Base-by-base conservation (phyloP, 1,139 yeast genomes). In the Chernovozyma aurita region DNA sequence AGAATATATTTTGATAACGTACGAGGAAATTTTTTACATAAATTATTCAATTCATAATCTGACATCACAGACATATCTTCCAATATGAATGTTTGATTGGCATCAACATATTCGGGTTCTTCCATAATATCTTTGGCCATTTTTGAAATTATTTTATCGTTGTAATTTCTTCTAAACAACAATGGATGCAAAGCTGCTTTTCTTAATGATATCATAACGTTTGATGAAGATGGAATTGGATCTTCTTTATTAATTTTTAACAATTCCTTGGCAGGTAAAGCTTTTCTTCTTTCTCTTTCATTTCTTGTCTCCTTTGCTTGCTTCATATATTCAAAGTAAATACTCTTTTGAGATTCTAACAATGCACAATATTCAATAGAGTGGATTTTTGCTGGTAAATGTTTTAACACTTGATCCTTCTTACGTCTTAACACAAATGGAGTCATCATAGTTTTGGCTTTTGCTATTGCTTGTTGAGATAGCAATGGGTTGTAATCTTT, bases 31-130 rank as follows among this genome's bases (percentile, higher is more conserved):
- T 76, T 76, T 33, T 68, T 68, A 55, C 97, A 88, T 39, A 92
- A 64, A 22, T 69, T 66, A 52, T 88, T 80, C 39, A 92, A 70
- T 59, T 94, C 98, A 55, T 76, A 85, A 63, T 92, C 99, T 11
- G 86, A 75, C 97, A 94, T 87, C n/a, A 85, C 88, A 54, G 80
- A 79, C 97, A 92, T 90, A 57, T 92, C 99, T 60, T 92, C 98
- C 50, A 57, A 77, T 39, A 92, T 88, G 52, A 72, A 90, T 30
- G 73, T 65, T 44, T 70, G 65, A 55, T 86, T 88, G 16, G 97
- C 97, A 40, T 72, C 78, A 2, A 61, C 63, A 59, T 92, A 92
- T 40, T 77, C 80, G 1, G 88, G 87, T 50, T 90, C 97, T 38
- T 70, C 71, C 81, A 85, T 80, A 35, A 92, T 88, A 18, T 71